Conservation (phyloP, 331 rosid species). For the Acacia concinna region DNA sequence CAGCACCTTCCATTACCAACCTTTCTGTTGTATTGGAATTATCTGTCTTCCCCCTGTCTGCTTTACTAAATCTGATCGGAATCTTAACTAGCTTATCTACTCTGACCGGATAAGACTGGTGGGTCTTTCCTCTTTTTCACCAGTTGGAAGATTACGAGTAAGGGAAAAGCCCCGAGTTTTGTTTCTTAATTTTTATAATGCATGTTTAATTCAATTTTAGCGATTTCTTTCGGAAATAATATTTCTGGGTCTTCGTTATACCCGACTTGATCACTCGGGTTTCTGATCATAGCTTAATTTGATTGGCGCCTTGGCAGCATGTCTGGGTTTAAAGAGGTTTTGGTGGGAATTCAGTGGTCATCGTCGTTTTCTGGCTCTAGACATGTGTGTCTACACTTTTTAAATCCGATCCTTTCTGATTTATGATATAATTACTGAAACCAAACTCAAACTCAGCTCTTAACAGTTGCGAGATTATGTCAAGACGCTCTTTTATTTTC, state of each 20-base stretch:
- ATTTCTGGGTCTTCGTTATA: slow-evolving; percentile 25
- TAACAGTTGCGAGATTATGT: too few species aligned
- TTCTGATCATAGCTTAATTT: slow-evolving; percentile 29
- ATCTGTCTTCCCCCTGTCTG: neutral
- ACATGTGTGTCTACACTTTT: slow-evolving; percentile 24
- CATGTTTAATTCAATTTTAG: slow-evolving; percentile 28
- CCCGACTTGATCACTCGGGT: slow-evolving; percentile 24
- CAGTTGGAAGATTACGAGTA: slow-evolving; percentile 50
- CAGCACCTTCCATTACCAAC: slow-evolving; percentile 33
- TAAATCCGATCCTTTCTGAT: slow-evolving; percentile 23
- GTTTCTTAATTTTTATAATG: slow-evolving; percentile 28
- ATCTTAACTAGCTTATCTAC: slow-evolving; percentile 52
- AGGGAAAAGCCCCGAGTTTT: neutral
- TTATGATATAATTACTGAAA: slow-evolving; percentile 1
- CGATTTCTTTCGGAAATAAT: slow-evolving; percentile 19
- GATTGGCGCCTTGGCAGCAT: slow-evolving; percentile 22
- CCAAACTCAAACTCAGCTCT: neutral
- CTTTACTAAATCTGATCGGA: slow-evolving; percentile 39
- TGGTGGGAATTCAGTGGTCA: slow-evolving; percentile 23
- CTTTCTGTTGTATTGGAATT: slow-evolving; percentile 5
- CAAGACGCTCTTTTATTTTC: too few species aligned
- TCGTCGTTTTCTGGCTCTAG: slow-evolving; percentile 2
- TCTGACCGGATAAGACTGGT: slow-evolving; percentile 61
- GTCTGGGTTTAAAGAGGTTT: slow-evolving; percentile 33
- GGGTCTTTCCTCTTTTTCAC: slow-evolving; percentile 38